phyloP scores from a whole-genome alignment of 768 basidiomycete genomes.

The Auriscalpium vulgare region DNA sequence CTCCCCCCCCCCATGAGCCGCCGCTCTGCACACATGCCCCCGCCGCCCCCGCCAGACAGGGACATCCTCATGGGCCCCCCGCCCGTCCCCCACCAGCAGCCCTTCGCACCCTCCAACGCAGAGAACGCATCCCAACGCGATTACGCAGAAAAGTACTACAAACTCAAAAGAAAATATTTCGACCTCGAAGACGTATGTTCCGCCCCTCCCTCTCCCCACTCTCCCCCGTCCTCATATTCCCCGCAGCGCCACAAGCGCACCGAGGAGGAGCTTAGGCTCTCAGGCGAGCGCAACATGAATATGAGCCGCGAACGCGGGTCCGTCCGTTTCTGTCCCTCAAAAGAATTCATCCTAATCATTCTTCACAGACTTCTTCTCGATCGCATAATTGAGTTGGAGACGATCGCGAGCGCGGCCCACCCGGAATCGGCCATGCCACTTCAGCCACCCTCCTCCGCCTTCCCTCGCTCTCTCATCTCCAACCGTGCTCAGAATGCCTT shows the following conservation, averaged over 20 bases:
- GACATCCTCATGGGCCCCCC: slow-evolving; percentile 48
- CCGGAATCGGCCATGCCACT: slow-evolving; percentile 15
- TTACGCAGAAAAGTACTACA: slow-evolving; percentile 52
- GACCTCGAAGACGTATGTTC: slow-evolving; percentile 60
- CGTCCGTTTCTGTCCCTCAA: slow-evolving; percentile 20
- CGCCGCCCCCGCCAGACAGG: slow-evolving; percentile 32
- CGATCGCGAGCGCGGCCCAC: slow-evolving; percentile 25
- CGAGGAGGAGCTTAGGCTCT: slow-evolving; percentile 45
- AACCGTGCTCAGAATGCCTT: slow-evolving; percentile 36
- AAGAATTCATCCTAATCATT: slow-evolving; percentile 7
- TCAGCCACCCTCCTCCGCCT: slow-evolving; percentile 37
- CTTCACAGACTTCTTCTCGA: slow-evolving; percentile 42
- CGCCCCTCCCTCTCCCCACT: neutral
- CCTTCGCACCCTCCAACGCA: slow-evolving; percentile 20
- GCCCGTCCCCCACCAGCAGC: slow-evolving; percentile 29
- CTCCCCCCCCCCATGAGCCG: slow-evolving; percentile 8
- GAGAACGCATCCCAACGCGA: slow-evolving; percentile 33
- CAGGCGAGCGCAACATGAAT: slow-evolving; percentile 55
- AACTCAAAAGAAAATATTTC: slow-evolving; percentile 56
- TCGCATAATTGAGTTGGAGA: slow-evolving; percentile 55
- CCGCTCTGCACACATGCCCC: slow-evolving; percentile 13
- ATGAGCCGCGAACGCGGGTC: slow-evolving; percentile 59
- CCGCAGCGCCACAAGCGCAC: slow-evolving; percentile 53
- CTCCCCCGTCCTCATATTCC: neutral
- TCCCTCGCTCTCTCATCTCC: slow-evolving; percentile 40